Conservation (phyloP, 768 basidiomycete genomes). For the Clathrus columnatus region DNA sequence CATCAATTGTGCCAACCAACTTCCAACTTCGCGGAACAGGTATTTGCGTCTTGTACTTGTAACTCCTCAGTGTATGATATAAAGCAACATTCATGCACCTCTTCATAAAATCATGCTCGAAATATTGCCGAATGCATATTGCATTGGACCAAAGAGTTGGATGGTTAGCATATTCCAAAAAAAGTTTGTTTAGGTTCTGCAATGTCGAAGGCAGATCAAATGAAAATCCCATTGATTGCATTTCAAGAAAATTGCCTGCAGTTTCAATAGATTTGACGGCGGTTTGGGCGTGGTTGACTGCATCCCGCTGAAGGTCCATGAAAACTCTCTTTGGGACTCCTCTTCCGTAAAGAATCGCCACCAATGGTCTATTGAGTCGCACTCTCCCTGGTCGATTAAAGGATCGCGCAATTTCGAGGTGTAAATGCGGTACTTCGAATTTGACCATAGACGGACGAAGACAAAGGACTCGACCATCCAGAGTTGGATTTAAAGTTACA, state of each 20-base stretch:
- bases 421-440: conserved; percentile 42
- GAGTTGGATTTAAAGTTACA: conserved; percentile 46
- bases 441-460: conserved; percentile 61
- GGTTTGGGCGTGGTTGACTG: conserved; percentile 38
- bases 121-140: conserved; percentile 17
- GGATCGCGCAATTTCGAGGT: conserved; percentile 54
- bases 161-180: conserved; percentile 27
- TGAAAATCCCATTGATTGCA: conserved; percentile 47
- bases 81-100: conserved; percentile 45
- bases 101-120: conserved; percentile 40
- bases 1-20: conserved; percentile 65
- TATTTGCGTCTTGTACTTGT: conserved; percentile 59
- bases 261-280: conserved; percentile 32
- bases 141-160: conserved; percentile 13
- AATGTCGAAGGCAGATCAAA: conserved; percentile 49
- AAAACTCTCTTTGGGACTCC: conserved; percentile 50
- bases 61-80: conserved; percentile 54
- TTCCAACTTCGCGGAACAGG: conserved; percentile 57
- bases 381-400: conserved; percentile 54
- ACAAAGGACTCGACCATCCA: conserved; percentile 41
- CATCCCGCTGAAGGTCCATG: conserved; percentile 41
- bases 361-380: conserved; percentile 54
- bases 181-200: conserved; percentile 40
- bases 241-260: conserved; percentile 44
- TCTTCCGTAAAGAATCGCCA: conserved; percentile 56